Percentiles rank a stretch among this genome's conserved stretches.
These are phyloP conservation scores for Cucurbita pepo DNA, from an alignment of 306 rosid species.

Conservation along the genomic window DNA sequence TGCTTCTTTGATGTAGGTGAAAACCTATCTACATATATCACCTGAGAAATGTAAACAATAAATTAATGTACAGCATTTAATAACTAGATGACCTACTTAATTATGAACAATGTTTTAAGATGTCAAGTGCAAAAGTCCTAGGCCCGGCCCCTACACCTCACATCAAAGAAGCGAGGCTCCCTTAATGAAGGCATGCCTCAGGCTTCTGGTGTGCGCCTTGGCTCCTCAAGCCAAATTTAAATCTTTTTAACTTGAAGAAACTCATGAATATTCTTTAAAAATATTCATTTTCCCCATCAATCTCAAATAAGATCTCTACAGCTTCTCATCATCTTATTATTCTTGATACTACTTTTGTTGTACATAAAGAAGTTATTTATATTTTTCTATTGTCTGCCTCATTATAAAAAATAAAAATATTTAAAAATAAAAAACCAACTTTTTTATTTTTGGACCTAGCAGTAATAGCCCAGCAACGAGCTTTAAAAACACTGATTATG, in stretches of 20 bases:
- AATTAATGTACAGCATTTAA: not conserved
- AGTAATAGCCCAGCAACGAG: not conserved
- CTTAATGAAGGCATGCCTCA: not conserved
- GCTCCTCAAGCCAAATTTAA: not conserved
- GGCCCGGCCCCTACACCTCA: not conserved
- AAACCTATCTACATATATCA: slow-evolving; percentile 80
- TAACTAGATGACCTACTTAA: not conserved
- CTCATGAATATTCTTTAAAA: not conserved
- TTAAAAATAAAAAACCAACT: not conserved
- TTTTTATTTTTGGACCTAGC: not conserved
- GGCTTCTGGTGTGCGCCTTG: not conserved
- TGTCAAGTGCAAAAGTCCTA: not conserved
- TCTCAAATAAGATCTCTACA: not conserved
- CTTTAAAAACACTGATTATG: not conserved
- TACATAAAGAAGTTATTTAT: not conserved
- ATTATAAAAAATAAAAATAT: not conserved
- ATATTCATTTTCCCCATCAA: not conserved
- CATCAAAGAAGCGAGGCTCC: not conserved
- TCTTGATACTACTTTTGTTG: not conserved
- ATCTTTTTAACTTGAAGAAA: not conserved
- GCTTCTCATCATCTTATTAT: not conserved
- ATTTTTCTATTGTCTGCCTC: not conserved
- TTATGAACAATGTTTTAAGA: not conserved
- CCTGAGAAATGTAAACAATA: slow-evolving; percentile 35
- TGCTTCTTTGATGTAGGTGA: slow-evolving; percentile 60